These are phyloP conservation scores for Chrysanthemum seticuspe DNA, from an alignment of 129 eudicot species.

Conservation along the genomic window DNA sequence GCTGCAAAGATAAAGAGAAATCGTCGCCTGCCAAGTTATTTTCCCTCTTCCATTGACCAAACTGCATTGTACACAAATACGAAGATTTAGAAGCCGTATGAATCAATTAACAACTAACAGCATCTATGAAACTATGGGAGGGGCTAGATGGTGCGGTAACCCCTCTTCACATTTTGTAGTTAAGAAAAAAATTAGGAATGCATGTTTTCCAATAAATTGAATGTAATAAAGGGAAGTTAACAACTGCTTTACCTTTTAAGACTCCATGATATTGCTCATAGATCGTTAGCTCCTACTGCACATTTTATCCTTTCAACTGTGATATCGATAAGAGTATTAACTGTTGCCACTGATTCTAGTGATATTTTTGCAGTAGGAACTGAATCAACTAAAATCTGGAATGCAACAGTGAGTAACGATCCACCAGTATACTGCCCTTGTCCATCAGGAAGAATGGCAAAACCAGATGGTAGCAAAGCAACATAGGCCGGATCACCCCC, in stretches of 20 bases:
- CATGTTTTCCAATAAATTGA: background rate
- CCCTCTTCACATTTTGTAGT: no score
- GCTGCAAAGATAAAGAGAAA: conserved; percentile 24
- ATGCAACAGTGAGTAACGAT: conserved; percentile 67
- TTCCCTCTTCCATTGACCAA: conserved; percentile 13
- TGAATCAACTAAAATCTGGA: conserved; percentile 79
- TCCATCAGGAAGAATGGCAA: conserved; percentile 94
- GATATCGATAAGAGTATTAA: conserved; percentile 69
- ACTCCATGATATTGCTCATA: conserved; percentile 48
- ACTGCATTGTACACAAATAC: conserved; percentile 31
- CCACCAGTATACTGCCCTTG: no score
- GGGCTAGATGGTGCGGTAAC: no score
- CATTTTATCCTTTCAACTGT: conserved; percentile 80
- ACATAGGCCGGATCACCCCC: conserved; percentile 96
- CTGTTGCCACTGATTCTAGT: conserved; percentile 77
- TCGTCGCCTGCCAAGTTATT: conserved; percentile 31
- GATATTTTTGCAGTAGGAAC: conserved; percentile 83
- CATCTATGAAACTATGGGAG: no score
- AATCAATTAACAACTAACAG: background rate
- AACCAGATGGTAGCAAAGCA: conserved; percentile 92
- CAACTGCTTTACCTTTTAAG: conserved; percentile 38
- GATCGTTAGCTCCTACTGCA: conserved; percentile 54
- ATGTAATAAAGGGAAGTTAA: background rate
- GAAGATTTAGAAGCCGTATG: conserved; percentile 1
- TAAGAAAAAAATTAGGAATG: background rate